phyloP scores from a whole-genome alignment of 225 moss, liverwort and hornwort genomes.

The Marchantia paleacea region DNA sequence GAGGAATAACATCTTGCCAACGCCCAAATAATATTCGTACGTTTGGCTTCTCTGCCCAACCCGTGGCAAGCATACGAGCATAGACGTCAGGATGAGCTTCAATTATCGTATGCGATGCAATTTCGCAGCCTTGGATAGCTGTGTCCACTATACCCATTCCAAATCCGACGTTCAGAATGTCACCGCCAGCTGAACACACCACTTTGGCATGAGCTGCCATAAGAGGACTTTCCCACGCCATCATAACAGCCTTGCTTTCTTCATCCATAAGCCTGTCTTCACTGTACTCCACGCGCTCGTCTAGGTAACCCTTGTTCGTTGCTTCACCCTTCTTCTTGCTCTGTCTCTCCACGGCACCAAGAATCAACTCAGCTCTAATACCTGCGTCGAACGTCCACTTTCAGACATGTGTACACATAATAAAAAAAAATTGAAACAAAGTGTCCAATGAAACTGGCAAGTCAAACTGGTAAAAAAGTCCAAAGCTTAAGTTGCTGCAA shows the following conservation, averaged over 20 bases:
- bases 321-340: constrained; percentile 37
- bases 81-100: constrained; percentile 98
- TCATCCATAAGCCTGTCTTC: constrained; percentile 84
- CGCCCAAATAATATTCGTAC: constrained; percentile 76
- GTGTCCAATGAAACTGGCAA: no score
- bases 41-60: constrained; percentile 82
- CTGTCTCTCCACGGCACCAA: constrained; percentile 69
- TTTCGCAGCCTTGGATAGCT: constrained; percentile 71
- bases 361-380: constrained; percentile 83
- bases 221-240: constrained; percentile 97
- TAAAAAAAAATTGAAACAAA: no score
- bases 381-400: constrained; percentile 34
- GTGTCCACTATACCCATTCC: constrained; percentile 96
- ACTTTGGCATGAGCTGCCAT: constrained; percentile 96
- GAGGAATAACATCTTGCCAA: constrained; percentile 92
- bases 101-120: constrained; percentile 74
- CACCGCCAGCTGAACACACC: constrained; percentile 65
- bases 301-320: constrained; percentile 63
- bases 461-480: no score
- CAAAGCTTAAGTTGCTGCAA: no score
- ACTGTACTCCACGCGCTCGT: constrained; percentile 88
- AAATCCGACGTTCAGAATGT: constrained; percentile 94
- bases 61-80: constrained; percentile 80
- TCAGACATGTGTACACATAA: no score
- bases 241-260: constrained; percentile 94